Evolutionary conservation across 1,284 basidiomycete species (phyloP).

Genomic region (Porodaedalea pini): DNA sequence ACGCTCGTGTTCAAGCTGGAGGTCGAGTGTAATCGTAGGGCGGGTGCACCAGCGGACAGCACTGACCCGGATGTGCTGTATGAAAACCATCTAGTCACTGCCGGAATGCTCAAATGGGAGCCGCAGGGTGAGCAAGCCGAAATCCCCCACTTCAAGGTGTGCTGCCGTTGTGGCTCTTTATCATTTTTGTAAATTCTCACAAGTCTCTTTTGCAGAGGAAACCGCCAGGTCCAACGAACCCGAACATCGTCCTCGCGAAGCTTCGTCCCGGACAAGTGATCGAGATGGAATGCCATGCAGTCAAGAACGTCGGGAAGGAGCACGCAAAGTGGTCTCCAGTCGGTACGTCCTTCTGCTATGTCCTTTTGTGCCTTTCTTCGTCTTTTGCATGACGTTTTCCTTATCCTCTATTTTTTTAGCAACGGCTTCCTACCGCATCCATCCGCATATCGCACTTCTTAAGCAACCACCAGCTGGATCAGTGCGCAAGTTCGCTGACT

Average conservation of each 20-base stretch:
- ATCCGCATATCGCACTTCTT: slow-evolving; percentile 79
- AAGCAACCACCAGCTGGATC: slow-evolving; percentile 43
- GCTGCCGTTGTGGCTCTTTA: not conserved
- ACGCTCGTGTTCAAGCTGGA: slow-evolving; percentile 88
- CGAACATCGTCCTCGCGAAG: slow-evolving; percentile 91
- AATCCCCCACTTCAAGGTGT: slow-evolving; percentile 6
- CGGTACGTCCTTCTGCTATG: slow-evolving; percentile 47
- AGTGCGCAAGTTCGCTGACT: slow-evolving; percentile 78
- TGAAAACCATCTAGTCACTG: slow-evolving; percentile 70
- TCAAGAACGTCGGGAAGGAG: slow-evolving; percentile 94
- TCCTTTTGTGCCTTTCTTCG: not conserved
- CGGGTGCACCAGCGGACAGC: slow-evolving; percentile 47
- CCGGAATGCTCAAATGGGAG: slow-evolving; percentile 78
- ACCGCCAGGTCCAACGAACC: slow-evolving; percentile 71
- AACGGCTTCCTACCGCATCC: slow-evolving; percentile 90
- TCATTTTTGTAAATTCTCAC: not conserved
- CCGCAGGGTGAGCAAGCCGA: slow-evolving; percentile 81
- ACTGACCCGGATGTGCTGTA: slow-evolving; percentile 68
- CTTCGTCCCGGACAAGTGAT: slow-evolving; percentile 86
- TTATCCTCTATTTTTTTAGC: slow-evolving; percentile 44
- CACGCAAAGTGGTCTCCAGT: slow-evolving; percentile 99
- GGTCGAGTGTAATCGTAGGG: slow-evolving; percentile 67
- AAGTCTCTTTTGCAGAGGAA: slow-evolving; percentile 43
- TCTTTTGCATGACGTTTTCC: not conserved
- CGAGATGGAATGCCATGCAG: slow-evolving; percentile 85